Conservation (phyloP, 306 rosid genomes). For the Gastrolobium bilobum region DNA sequence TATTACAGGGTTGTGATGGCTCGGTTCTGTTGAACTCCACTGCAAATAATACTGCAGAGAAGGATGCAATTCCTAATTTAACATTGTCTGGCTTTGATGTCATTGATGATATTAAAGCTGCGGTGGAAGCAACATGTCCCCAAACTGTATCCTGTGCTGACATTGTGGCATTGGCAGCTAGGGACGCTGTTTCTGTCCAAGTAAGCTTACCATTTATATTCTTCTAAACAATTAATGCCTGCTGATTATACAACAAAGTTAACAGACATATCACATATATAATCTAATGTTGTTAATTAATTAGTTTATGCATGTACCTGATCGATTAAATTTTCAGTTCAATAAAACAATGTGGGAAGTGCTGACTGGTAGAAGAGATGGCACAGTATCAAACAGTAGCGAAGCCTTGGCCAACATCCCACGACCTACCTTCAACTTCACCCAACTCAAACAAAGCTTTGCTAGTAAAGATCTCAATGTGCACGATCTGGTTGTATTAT, state of each 20-base stretch:
- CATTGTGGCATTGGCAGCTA: constrained; percentile 65
- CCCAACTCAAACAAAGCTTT: constrained; percentile 59
- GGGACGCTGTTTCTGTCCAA: constrained; percentile 63
- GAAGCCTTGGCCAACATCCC: constrained; percentile 58
- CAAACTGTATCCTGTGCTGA: constrained; percentile 76
- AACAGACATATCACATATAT: neutral
- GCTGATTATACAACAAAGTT: neutral
- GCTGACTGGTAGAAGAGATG: constrained; percentile 77
- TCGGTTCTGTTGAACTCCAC: constrained; percentile 66
- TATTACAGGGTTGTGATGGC: constrained; percentile 71
- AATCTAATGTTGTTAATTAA: neutral
- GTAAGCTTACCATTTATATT: constrained; percentile 49
- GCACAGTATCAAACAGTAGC: constrained; percentile 44
- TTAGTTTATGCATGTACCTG: constrained; percentile 3
- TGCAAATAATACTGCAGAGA: constrained; percentile 56
- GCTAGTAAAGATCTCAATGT: constrained; percentile 57
- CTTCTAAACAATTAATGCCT: constrained; percentile 2
- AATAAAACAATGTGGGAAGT: constrained; percentile 59
- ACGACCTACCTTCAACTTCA: constrained; percentile 57
- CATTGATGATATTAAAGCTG: constrained; percentile 62
- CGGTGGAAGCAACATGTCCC: constrained; percentile 58
- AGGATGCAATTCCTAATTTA: constrained; percentile 59
- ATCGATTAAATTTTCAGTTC: constrained; percentile 49
- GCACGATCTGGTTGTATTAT: constrained; percentile 67
- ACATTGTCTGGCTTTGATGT: constrained; percentile 63